Evolutionary conservation across 169 alveolate genomes (phyloP), one percentile per base, ranked within the genome.

Genomic region (Besnoitia besnoiti): DNA sequence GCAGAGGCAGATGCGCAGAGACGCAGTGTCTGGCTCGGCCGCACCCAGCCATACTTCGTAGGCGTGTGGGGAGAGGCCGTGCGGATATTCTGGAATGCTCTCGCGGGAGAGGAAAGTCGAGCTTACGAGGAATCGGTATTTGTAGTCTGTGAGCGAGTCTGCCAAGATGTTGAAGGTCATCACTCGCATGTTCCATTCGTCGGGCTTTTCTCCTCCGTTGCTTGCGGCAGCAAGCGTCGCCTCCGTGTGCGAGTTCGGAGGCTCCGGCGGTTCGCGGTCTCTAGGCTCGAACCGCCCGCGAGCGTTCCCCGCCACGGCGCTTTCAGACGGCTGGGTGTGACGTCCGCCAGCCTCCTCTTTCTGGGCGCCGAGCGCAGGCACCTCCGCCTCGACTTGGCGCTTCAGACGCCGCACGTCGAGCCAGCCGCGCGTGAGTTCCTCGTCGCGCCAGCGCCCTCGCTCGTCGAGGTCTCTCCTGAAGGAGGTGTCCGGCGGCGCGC

Each of bases 151-250:
- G 55, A 77, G 59, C 16, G 87, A 77, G 19, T 77, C 87, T 1
- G 87, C 87, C 30, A 77, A 55, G 37, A 77, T 30, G 59, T 77
- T 77, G 87, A 77, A 77, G 24, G 87, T 40, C 87, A 77, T 77
- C 30, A 77, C 61, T 16, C 87, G 49, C 87, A 77, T 27, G 12
- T 19, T 0, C 87, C 87, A 77, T 42, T 77, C 87, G 12, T n/a
- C 30, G 46, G 67, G 2, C 12, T 7, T 2, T 49, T 49, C 55
- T 49, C 55, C 24, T 49, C 14, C 14, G 55, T 14, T 49, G 55
- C 24, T 14, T 49, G 55, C 14, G 24, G 55, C 14, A 14, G 55
- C n/a, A n/a, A n/a, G n/a, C n/a, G n/a, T n/a, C n/a, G n/a, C n/a
- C n/a, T n/a, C n/a, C n/a, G n/a, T n/a, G n/a, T n/a, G n/a, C n/a